A percentile compares a stretch with the other conserved stretches of the same genome.
Evolutionary conservation across 805 yeast genomes (phyloP).

Genomic region (Suhomyces faveliae): DNA sequence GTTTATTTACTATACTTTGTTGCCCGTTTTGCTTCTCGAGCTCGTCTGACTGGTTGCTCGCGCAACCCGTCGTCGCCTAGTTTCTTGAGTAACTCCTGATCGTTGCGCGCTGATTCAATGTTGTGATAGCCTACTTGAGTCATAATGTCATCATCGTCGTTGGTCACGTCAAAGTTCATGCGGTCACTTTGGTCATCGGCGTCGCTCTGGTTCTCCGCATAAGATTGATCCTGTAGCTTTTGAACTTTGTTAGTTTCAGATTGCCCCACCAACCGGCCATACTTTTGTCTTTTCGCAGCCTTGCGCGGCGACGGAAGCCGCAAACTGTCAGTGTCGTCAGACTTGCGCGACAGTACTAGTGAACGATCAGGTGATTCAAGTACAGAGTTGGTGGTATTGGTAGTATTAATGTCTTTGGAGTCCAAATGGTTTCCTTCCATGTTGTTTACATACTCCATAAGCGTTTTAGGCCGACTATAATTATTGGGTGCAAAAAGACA

Average conservation of each 20-base stretch:
- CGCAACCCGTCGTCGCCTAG: conserved; percentile 12
- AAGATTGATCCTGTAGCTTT: not conserved
- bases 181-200: conserved; percentile 5
- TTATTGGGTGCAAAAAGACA: conserved; percentile 52
- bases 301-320: conserved; percentile 56
- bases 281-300: conserved; percentile 37
- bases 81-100: conserved; percentile 17
- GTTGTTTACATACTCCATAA: conserved; percentile 19
- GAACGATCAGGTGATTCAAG: not conserved
- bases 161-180: conserved; percentile 15
- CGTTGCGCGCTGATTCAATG: conserved; percentile 18
- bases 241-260: not conserved
- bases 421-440: conserved; percentile 7
- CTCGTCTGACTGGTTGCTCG: conserved; percentile 6
- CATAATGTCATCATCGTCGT: conserved; percentile 18
- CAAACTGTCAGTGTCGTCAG: conserved; percentile 3
- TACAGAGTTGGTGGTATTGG: not conserved
- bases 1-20: conserved; percentile 6
- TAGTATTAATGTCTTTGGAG: not conserved
- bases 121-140: conserved; percentile 26
- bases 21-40: conserved; percentile 7
- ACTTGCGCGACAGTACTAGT: not conserved
- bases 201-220: not conserved
- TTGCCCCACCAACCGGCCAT: conserved; percentile 48
- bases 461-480: conserved; percentile 21